A percentile compares a stretch with the other conserved stretches of the same genome.
Conservation (phyloP, 164 flowering plant species). For the Vitis cinerea region DNA sequence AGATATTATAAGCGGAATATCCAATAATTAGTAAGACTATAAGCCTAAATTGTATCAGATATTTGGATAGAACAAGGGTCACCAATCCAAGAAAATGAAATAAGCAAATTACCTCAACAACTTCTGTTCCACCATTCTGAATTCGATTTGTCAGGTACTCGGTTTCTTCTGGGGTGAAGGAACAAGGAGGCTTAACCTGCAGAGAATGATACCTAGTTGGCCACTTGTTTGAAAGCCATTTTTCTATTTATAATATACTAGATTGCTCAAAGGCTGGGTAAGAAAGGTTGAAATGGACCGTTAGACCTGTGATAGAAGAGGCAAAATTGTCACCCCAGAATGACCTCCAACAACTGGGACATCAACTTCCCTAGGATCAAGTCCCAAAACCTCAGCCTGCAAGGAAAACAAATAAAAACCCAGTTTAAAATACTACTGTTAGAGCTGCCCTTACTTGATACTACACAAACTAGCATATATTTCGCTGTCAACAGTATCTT, state of each 20-base stretch:
- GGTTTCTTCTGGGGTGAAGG: constrained; percentile 42
- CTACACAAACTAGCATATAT: too few species aligned
- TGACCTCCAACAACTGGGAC: constrained; percentile 66
- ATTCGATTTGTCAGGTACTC: constrained; percentile 41
- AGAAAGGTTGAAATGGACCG: neutral
- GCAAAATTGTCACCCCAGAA: constrained; percentile 59
- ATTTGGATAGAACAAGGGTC: too few species aligned
- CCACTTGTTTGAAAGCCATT: too few species aligned
- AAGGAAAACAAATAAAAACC: too few species aligned
- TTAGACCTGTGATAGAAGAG: constrained; percentile 53
- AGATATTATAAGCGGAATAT: too few species aligned
- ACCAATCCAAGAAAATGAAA: neutral
- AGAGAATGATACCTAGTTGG: neutral
- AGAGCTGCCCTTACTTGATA: too few species aligned
- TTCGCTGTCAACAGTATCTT: too few species aligned
- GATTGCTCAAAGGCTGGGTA: too few species aligned
- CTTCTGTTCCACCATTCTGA: constrained; percentile 63
- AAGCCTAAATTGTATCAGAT: too few species aligned
- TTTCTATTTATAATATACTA: too few species aligned
- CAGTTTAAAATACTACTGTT: too few species aligned
- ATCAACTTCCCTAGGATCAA: constrained; percentile 52
- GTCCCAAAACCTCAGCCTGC: constrained; percentile 62
- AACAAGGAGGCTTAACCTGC: constrained; percentile 49
- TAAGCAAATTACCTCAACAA: constrained; percentile 42
- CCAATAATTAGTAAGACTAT: too few species aligned